Base-by-base conservation (phyloP, 139 green algal species). In the Edaphochlamys debaryana region DNA sequence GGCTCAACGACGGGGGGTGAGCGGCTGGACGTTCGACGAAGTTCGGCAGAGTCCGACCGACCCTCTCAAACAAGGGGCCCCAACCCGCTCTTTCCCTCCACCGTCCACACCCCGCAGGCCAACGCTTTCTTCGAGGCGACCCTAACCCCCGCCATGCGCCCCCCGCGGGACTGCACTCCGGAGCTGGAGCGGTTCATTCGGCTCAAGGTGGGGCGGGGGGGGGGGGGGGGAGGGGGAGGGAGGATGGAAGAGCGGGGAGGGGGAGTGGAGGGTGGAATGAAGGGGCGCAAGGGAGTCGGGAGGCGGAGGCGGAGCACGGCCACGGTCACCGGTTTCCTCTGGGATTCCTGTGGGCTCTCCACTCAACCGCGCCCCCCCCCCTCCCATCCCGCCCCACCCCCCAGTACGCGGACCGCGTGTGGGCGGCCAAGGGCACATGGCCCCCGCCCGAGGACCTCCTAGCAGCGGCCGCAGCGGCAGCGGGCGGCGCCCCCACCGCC, bases 101-200 rank as follows among this genome's bases (percentile, higher is more conserved):
- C n/a, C n/a, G n/a, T n/a, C n/a, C n/a, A 9, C 29, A 22, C 29
- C 69, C 48, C n/a, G 15, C 70, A 73, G 27, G 91, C 87, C 66
- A 92, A 92, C 80, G 79, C 69, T 20, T 79, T 85, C 52, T 94
- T 86, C 20, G 91, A 94, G 73, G 91, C 91, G 22, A 48, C 15
- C 0, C 79, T 93, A 38, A 34, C 80, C 29, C 68, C 67, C 3
- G 32, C 3, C 25, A 20, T 67, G 42, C 72, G 86, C 6, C 86
- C 80, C 6, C 7, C 11, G 2, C 75, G 84, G 8, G 78, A 89
- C 7, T 64, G 68, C 60, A 54, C 67, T 0, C 38, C 60, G 20
- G 80, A 87, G 50, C 38, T 90, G 37, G 86, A 90, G 76, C 69
- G 81, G 50, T 90, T 90, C 80, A 84, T 90, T 1, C 81, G 76